Conservation (phyloP, 2,329 filamentous ascomycete species). For the Biscogniauxia marginata region DNA sequence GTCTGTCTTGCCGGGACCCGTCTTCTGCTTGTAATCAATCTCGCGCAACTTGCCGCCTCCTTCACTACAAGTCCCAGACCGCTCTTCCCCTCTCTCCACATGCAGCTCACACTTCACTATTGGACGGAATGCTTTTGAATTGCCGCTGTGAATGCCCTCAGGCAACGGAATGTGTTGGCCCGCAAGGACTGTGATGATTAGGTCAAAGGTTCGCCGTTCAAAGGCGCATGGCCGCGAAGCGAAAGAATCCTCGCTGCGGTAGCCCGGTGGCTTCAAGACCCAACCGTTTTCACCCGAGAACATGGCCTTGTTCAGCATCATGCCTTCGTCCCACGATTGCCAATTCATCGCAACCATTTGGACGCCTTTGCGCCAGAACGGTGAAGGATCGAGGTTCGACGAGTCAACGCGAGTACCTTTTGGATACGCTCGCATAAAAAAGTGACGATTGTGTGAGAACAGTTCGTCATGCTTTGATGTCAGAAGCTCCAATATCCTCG, state of each 20-base stretch:
- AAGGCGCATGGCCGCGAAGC: conserved; percentile 46
- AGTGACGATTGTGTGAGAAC: conserved; percentile 82
- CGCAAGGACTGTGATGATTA: conserved; percentile 72
- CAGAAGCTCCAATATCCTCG: conserved; percentile 61
- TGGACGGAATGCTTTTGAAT: conserved; percentile 61
- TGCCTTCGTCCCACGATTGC: conserved; percentile 90
- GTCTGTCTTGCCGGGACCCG: conserved; percentile 52
- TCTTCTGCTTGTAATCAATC: conserved; percentile 59
- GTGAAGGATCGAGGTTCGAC: conserved; percentile 90
- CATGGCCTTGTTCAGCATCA: conserved; percentile 98
- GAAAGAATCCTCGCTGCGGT: conserved; percentile 51
- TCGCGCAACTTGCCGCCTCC: conserved; percentile 52
- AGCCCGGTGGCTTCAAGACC: conserved; percentile 79
- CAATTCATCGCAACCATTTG: conserved; percentile 99
- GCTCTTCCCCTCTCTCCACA: conserved; percentile 60
- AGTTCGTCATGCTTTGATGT: conserved; percentile 69
- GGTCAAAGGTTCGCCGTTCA: conserved; percentile 55
- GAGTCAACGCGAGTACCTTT: conserved; percentile 75
- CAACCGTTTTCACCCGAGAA: conserved; percentile 83
- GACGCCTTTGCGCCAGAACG: conserved; percentile 89
- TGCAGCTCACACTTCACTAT: conserved; percentile 80
- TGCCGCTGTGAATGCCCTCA: conserved; percentile 44
- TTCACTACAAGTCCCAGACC: conserved; percentile 29
- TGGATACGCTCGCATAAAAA: conserved; percentile 91
- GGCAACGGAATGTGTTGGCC: conserved; percentile 71